phyloP scores from a whole-genome alignment of 148 eudicot genomes.

The Rhododendron ferrugineum region DNA sequence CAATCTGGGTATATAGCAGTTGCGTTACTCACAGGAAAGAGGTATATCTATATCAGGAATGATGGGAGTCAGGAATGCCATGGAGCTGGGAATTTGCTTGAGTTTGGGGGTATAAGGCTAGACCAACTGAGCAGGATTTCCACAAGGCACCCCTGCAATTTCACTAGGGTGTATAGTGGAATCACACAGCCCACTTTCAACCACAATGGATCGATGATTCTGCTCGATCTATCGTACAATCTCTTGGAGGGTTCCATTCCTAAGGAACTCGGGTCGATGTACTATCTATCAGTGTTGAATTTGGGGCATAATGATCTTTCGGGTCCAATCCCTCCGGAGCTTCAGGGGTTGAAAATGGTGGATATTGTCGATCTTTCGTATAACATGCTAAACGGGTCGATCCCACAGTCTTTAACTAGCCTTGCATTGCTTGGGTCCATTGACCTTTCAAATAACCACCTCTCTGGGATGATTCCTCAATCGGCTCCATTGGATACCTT shows the following conservation, averaged over 20 bases:
- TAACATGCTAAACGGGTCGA: slow-evolving; percentile 60
- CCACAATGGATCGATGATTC: slow-evolving; percentile 79
- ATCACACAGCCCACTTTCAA: slow-evolving; percentile 65
- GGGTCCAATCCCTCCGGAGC: slow-evolving; percentile 67
- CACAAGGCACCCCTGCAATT: slow-evolving; percentile 50
- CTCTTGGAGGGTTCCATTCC: slow-evolving; percentile 68
- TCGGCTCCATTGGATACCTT: slow-evolving; percentile 66
- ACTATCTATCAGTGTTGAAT: slow-evolving; percentile 55
- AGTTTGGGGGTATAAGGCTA: slow-evolving; percentile 65
- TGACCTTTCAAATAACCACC: slow-evolving; percentile 60
- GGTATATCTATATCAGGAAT: slow-evolving; percentile 64
- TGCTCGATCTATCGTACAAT: slow-evolving; percentile 68
- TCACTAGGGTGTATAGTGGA: slow-evolving; percentile 56
- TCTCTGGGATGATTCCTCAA: slow-evolving; percentile 69
- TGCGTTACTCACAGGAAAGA: slow-evolving; percentile 58
- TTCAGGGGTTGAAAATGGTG: slow-evolving; percentile 49
- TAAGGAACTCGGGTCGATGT: slow-evolving; percentile 69
- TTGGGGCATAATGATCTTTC: slow-evolving; percentile 76
- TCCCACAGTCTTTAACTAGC: slow-evolving; percentile 48
- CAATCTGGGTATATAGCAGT: slow-evolving; percentile 70
- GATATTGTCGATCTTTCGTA: slow-evolving; percentile 65
- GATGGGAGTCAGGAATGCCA: slow-evolving; percentile 70
- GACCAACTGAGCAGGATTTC: slow-evolving; percentile 52
- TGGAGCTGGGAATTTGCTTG: slow-evolving; percentile 89
- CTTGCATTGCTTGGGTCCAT: slow-evolving; percentile 50